phyloP scores from a whole-genome alignment of 257 asterid genomes.

The Paraleonurus japonicus region DNA sequence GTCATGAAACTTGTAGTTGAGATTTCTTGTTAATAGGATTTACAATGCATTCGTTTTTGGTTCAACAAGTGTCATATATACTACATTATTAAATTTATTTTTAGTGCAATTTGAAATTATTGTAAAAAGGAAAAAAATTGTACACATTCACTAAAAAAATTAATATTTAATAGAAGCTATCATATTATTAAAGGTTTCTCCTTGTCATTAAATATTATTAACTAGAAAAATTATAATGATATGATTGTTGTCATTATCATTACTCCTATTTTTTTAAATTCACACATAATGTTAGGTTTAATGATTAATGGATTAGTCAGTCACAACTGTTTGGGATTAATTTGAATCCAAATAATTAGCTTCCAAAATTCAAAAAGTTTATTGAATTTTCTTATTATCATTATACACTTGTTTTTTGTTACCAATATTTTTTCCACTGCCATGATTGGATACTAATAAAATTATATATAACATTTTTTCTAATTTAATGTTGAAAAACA shows the following conservation, averaged over 20 bases:
- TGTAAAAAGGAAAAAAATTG: too few relatives aligned
- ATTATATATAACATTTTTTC: neutral
- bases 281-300: neutral
- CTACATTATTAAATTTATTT: neutral
- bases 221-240: too few relatives aligned
- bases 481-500: neutral
- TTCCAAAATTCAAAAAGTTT: constrained; percentile 20
- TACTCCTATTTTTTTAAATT: too few relatives aligned
- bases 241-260: too few relatives aligned
- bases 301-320: neutral
- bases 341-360: constrained; percentile 17
- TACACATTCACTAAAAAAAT: too few relatives aligned
- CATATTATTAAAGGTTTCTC: too few relatives aligned
- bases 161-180: too few relatives aligned
- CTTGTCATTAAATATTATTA: too few relatives aligned
- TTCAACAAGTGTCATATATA: neutral
- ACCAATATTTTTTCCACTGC: neutral
- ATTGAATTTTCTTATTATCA: constrained; percentile 14
- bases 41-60: neutral
- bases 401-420: constrained; percentile 11
- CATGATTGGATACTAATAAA: neutral
- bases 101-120: too few relatives aligned
- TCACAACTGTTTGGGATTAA: constrained; percentile 12
- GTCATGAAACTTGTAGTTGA: neutral
- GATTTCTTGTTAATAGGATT: neutral